Evolutionary conservation across 169 alveolate species (phyloP), one percentile per base, ranked within the genome.

Genomic region (Babesia bigemina): DNA sequence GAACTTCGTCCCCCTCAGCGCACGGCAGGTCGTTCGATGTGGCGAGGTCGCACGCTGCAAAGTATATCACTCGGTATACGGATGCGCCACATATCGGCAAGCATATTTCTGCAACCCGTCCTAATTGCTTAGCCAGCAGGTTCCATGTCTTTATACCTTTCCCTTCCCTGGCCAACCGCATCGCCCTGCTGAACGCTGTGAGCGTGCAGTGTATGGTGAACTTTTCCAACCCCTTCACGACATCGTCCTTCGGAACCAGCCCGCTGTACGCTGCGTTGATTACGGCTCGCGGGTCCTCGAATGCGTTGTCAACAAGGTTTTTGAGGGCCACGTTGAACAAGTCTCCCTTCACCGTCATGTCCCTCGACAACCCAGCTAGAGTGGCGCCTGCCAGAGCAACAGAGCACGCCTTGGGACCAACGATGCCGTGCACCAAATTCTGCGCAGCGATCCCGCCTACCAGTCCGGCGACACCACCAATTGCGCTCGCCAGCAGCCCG

Each of bases 41-140:
- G 17, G 75, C 87, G 29, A 79, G 75, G 59, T 79, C 77, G 28
- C 76, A 45, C 21, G 78, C 87, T 24, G 48, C 75, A 52, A 48
- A 44, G 69, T 79, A 70, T 16, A 79, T 21, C 13, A 79, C 44
- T 4, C 87, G 63, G 45, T 79, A 79, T 0, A 79, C 87, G 12
- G 81, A 65, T 8, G 52, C 78, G 39, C 78, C 72, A 39, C 79
- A 62, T 14, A 79, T 66, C 26, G 81, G 84, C 39, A 79, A 36
- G 55, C 87, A 69, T 0, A 72, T 60, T 22, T 69, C 66, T 17
- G 67, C 66, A 8, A 79, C 73, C 42, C 69, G 36, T 2, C 77
- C 60, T 14, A 76, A 36, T 33, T 67, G 76, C 44, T 22, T 67
- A 0, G 76, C 65, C 45, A 67, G 56, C 4, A 11, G 63, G 39